phyloP scores from a whole-genome alignment of 495 filamentous ascomycete species.

The Penicillium chermesinum region DNA sequence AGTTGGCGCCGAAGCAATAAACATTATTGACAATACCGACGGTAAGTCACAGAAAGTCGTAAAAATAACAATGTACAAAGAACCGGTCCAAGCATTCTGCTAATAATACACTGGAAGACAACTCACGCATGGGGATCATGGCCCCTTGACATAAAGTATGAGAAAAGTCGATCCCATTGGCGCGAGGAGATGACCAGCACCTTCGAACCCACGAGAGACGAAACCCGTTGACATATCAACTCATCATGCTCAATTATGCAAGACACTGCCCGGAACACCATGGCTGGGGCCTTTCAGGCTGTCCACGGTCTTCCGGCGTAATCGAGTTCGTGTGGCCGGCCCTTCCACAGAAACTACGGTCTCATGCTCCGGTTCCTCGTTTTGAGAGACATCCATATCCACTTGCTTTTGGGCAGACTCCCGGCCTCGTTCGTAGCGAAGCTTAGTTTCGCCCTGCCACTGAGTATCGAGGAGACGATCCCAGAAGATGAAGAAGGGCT shows the following conservation, averaged over 20 bases:
- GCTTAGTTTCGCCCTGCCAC: conserved; percentile 41
- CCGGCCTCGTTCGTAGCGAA: conserved; percentile 42
- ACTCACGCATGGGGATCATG: background rate
- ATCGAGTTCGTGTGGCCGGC: conserved; percentile 28
- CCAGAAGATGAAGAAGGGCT: conserved; percentile 51
- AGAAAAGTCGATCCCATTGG: conserved; percentile 10
- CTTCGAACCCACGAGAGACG: conserved; percentile 18
- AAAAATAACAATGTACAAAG: conserved; percentile 24
- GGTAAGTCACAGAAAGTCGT: conserved; percentile 17
- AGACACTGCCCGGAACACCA: conserved; percentile 36
- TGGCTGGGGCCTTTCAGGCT: conserved; percentile 39
- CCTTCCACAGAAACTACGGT: conserved; percentile 28
- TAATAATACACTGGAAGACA: conserved; percentile 27
- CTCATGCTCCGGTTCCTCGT: conserved; percentile 19
- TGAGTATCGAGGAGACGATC: conserved; percentile 44
- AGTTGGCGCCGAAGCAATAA: conserved; percentile 10
- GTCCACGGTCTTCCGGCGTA: conserved; percentile 40
- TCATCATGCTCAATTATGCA: conserved; percentile 27
- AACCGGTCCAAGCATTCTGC: conserved; percentile 18
- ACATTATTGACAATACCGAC: conserved; percentile 31
- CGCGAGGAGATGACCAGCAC: conserved; percentile 34
- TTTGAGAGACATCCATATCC: conserved; percentile 23
- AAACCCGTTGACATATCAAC: conserved; percentile 16
- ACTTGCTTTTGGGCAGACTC: conserved; percentile 39
- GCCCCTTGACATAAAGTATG: conserved; percentile 23